Evolutionary conservation across 345 rosid species (phyloP), one percentile per base, ranked within the genome.

Genomic region (Toxicodendron radicans): DNA sequence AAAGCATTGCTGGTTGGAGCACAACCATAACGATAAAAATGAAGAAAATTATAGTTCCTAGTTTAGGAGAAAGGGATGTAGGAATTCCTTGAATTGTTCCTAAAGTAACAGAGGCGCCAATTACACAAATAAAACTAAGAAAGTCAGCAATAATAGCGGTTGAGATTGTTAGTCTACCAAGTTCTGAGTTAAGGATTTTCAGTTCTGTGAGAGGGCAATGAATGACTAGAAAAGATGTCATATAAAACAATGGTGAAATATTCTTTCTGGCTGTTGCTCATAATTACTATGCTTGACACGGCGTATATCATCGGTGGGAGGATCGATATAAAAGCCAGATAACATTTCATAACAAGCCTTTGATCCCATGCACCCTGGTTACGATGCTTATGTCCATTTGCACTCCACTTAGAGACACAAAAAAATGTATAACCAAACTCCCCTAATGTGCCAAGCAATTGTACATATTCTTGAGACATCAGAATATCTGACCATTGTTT

Each of bases 361-460:
- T 45, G 49, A 74, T 52, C 81, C 81, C 1, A n/a, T n/a, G n/a
- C n/a, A 73, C 65, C 23, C 21, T 72, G 7, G 3, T 12, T 0
- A 62, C 66, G 53, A 78, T 56, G 45, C 71, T 18, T 6, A 58
- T 1, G 3, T 81, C 84, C 74, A 78, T 75, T 45, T 81, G 78
- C 46, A 75, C 77, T 0, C 79, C 81, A 14, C 41, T 63, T 0
- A 71, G 57, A 33, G 78, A 81, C 1, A 75, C 17, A 35, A 72
- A 81, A 81, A 51, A 81, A 68, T 6, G 71, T 8, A 23, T 58
- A 68, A 2, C 84, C 84, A 0, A 81, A 30, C 2, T 52, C 3
- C 18, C 70, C 72, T 0, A 59, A 21, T 24, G 70, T 43, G 3
- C 67, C 78, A 1, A 74, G 64, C 32, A 69, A 38, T 57, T 33